phyloP scores from a whole-genome alignment of 2,329 filamentous ascomycete genomes.

The Claviceps sp. region DNA sequence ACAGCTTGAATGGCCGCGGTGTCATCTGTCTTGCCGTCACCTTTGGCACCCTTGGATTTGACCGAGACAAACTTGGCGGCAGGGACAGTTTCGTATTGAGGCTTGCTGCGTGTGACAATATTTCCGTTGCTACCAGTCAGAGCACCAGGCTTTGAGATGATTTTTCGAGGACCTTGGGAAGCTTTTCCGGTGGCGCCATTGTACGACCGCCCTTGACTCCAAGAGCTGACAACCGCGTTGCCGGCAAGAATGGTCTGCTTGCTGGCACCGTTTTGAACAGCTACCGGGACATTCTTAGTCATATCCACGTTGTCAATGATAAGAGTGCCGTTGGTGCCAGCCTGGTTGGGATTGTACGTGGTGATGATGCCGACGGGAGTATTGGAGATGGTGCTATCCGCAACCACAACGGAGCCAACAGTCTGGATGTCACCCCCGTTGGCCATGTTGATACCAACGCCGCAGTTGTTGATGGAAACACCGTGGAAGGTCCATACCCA shows the following conservation, averaged over 20 bases:
- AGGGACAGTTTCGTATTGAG: slow-evolving; percentile 63
- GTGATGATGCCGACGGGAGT: slow-evolving; percentile 60
- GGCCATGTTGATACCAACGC: slow-evolving; percentile 69
- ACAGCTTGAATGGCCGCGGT: slow-evolving; percentile 71
- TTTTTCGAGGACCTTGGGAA: slow-evolving; percentile 43
- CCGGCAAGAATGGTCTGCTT: slow-evolving; percentile 51
- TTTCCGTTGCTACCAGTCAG: slow-evolving; percentile 53
- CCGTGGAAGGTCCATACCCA: slow-evolving; percentile 78
- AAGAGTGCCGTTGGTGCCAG: slow-evolving; percentile 64
- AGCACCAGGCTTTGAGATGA: slow-evolving; percentile 47
- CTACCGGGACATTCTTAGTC: slow-evolving; percentile 47
- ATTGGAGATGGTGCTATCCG: slow-evolving; percentile 68
- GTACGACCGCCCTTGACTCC: slow-evolving; percentile 70
- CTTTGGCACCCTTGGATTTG: slow-evolving; percentile 70
- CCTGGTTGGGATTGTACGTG: slow-evolving; percentile 49
- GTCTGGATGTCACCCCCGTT: slow-evolving; percentile 49
- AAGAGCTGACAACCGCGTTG: slow-evolving; percentile 55
- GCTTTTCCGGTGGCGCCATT: slow-evolving; percentile 32
- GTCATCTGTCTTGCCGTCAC: slow-evolving; percentile 79
- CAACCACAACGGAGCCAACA: slow-evolving; percentile 72
- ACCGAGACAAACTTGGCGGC: slow-evolving; percentile 67
- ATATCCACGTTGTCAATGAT: slow-evolving; percentile 88
- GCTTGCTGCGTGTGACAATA: slow-evolving; percentile 75
- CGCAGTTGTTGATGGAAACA: slow-evolving; percentile 58
- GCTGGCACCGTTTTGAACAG: slow-evolving; percentile 47